Percentiles rank a stretch among this genome's conserved stretches.
phyloP scores from a whole-genome alignment of 2,329 filamentous ascomycete species.

The Hortaea sp. region DNA sequence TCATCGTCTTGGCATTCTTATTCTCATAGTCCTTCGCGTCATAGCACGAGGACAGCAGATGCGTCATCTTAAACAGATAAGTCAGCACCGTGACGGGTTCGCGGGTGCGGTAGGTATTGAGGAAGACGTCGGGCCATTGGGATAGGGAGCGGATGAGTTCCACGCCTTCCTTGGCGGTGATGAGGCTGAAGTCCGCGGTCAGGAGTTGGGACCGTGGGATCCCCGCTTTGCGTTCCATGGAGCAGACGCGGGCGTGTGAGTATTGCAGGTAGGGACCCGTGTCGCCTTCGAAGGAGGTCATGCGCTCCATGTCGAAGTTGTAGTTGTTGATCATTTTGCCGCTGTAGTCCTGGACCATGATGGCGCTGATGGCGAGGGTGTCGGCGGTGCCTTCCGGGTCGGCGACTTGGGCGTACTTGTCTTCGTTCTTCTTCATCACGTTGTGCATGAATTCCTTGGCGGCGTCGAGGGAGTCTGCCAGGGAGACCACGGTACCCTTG shows the following conservation, averaged over 20 bases:
- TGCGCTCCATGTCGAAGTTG: conserved; percentile 67
- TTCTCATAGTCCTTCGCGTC: conserved; percentile 44
- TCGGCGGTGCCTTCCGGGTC: conserved; percentile 76
- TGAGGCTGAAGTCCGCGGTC: conserved; percentile 55
- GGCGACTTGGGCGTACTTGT: conserved; percentile 83
- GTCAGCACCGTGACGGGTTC: conserved; percentile 60
- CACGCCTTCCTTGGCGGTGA: conserved; percentile 61
- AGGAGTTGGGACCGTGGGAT: conserved; percentile 46
- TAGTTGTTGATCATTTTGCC: conserved; percentile 75
- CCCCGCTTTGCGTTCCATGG: conserved; percentile 48
- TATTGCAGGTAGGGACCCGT: conserved; percentile 81
- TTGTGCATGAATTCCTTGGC: conserved; percentile 96
- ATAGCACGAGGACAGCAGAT: conserved; percentile 69
- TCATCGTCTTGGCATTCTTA: conserved; percentile 39
- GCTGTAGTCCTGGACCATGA: conserved; percentile 97
- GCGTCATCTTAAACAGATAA: conserved; percentile 81
- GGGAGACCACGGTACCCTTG: conserved; percentile 42
- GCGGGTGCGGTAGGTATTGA: conserved; percentile 74
- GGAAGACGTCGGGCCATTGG: conserved; percentile 75
- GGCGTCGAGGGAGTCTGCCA: conserved; percentile 40
- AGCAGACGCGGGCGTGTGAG: conserved; percentile 61
- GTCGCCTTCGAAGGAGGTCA: conserved; percentile 77
- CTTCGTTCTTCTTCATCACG: conserved; percentile 82
- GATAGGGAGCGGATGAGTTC: conserved; percentile 67
- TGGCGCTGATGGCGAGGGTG: conserved; percentile 80